A percentile compares a stretch with the other conserved stretches of the same genome.
These are phyloP conservation scores for Fusarium chuoi DNA, from an alignment of 2,329 filamentous ascomycete genomes.

Conservation along the genomic window DNA sequence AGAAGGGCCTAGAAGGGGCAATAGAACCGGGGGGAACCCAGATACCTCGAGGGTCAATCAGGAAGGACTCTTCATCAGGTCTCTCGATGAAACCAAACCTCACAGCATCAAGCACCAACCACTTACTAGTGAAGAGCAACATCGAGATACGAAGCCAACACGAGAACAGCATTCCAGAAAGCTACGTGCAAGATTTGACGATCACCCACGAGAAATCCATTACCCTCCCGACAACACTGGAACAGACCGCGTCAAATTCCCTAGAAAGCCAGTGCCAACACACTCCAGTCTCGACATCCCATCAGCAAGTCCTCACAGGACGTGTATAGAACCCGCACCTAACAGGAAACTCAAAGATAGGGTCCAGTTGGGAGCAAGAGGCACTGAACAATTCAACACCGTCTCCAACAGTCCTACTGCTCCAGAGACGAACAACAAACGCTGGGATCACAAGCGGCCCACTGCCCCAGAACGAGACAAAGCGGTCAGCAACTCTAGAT, in stretches of 20 bases:
- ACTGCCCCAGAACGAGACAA: slow-evolving; percentile 4
- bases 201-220: slow-evolving; percentile 15
- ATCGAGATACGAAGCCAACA: background rate
- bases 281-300: background rate
- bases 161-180: background rate
- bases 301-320: background rate
- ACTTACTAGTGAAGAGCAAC: slow-evolving; percentile 5
- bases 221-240: slow-evolving; percentile 1
- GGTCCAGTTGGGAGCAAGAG: background rate
- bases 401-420: background rate
- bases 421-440: background rate
- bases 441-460: slow-evolving; percentile 3
- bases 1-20: slow-evolving; percentile 23
- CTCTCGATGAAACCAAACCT: background rate
- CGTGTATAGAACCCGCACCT: slow-evolving; percentile 26
- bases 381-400: background rate
- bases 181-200: slow-evolving; percentile 24
- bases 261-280: slow-evolving; percentile 15
- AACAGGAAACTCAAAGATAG: background rate
- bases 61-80: slow-evolving; percentile 3
- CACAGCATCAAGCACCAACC: slow-evolving; percentile 4
- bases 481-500: slow-evolving; percentile 5
- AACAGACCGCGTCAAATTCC: background rate
- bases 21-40: slow-evolving; percentile 23
- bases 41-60: slow-evolving; percentile 6